These are phyloP conservation scores for Colletotrichum spaethianum DNA, from an alignment of 2,329 filamentous ascomycete genomes.

Conservation along the genomic window DNA sequence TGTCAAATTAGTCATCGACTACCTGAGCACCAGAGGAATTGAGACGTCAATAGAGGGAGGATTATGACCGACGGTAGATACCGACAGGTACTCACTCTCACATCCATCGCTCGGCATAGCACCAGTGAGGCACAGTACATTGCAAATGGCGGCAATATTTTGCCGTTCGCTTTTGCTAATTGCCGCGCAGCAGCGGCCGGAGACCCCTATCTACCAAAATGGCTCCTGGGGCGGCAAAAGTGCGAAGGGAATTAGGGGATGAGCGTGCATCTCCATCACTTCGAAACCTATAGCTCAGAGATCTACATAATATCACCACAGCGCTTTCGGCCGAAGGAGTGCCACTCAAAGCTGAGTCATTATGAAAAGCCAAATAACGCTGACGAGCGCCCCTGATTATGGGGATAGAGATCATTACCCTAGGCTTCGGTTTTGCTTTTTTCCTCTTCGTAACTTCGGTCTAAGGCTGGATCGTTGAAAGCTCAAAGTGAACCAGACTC, in stretches of 20 bases:
- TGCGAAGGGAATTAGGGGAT: not conserved
- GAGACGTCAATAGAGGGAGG: not conserved
- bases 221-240: slow-evolving; percentile 2
- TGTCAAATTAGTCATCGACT: not conserved
- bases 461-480: not conserved
- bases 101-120: not conserved
- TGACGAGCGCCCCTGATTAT: not conserved
- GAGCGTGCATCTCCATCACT: slow-evolving; percentile 22
- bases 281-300: slow-evolving; percentile 15
- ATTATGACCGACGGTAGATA: not conserved
- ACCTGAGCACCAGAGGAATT: not conserved
- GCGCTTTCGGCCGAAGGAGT: slow-evolving; percentile 20
- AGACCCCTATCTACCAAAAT: not conserved
- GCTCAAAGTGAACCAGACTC: not conserved
- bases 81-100: not conserved
- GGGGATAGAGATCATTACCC: not conserved
- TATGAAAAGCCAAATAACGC: not conserved
- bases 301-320: not conserved
- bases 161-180: not conserved
- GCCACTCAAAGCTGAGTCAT: not conserved
- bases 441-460: too few species aligned
- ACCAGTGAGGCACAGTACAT: not conserved
- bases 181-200: not conserved
- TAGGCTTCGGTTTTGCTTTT: not conserved
- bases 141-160: not conserved